Percentiles rank a stretch among this genome's conserved stretches.
Evolutionary conservation across 2,329 filamentous ascomycete genomes (phyloP).

Genomic region (Pestalotiopsis sp.): DNA sequence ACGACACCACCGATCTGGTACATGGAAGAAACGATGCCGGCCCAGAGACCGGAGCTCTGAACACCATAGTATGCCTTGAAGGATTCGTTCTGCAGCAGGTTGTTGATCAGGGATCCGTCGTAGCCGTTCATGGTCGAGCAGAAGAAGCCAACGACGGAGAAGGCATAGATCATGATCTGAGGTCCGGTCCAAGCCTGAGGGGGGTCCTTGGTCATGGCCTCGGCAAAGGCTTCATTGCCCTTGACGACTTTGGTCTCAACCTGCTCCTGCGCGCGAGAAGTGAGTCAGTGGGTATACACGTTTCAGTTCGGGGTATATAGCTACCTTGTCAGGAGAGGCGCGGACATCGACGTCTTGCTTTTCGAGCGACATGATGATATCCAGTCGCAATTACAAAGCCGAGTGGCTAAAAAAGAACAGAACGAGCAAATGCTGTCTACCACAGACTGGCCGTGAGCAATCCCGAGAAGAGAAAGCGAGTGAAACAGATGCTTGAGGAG

Average conservation of each 20-base stretch:
- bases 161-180: slow-evolving; percentile 44
- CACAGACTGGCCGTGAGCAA: slow-evolving; percentile 6
- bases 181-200: slow-evolving; percentile 41
- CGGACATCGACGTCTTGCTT: slow-evolving; percentile 5
- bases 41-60: slow-evolving; percentile 46
- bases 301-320: background rate
- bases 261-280: slow-evolving; percentile 14
- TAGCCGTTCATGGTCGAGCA: slow-evolving; percentile 57
- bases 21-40: slow-evolving; percentile 53
- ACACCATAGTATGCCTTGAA: slow-evolving; percentile 43
- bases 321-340: slow-evolving; percentile 13
- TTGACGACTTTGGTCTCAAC: slow-evolving; percentile 45
- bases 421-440: background rate
- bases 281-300: background rate
- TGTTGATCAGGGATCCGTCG: slow-evolving; percentile 54
- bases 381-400: background rate
- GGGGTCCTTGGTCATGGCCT: slow-evolving; percentile 57
- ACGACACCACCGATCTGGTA: slow-evolving; percentile 53
- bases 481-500: background rate
- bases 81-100: slow-evolving; percentile 43
- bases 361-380: slow-evolving; percentile 1
- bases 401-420: background rate
- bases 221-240: slow-evolving; percentile 56
- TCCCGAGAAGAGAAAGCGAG: background rate
- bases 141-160: slow-evolving; percentile 50